A percentile compares a stretch with the other conserved stretches of the same genome.
Conservation (phyloP, 768 basidiomycete genomes). For the Suillus discolor region DNA sequence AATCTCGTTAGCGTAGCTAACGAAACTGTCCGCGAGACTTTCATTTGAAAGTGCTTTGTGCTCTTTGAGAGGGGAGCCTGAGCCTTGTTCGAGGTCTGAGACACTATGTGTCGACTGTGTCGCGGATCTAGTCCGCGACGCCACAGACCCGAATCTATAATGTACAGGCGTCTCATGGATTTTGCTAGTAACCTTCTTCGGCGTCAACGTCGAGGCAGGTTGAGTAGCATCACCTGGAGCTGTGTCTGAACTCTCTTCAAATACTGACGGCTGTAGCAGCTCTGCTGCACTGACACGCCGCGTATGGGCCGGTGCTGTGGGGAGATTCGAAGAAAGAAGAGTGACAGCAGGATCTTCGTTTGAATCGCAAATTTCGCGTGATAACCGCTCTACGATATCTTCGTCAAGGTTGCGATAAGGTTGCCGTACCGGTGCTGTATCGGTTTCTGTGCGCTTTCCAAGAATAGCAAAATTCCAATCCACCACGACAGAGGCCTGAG, state of each 20-base stretch:
- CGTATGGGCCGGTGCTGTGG: slow-evolving; percentile 11
- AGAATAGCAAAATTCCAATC: slow-evolving; percentile 52
- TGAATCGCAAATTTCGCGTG: slow-evolving; percentile 23
- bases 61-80: slow-evolving; percentile 5
- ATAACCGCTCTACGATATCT: slow-evolving; percentile 21
- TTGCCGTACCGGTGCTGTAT: slow-evolving; percentile 24
- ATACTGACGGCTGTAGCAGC: slow-evolving; percentile 23
- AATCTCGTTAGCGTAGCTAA: background rate
- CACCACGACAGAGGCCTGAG: slow-evolving; percentile 54
- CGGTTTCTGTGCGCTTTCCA: slow-evolving; percentile 26
- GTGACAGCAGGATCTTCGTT: slow-evolving; percentile 19
- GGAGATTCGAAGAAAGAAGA: slow-evolving; percentile 3
- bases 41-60: slow-evolving; percentile 5
- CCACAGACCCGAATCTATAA: slow-evolving; percentile 22
- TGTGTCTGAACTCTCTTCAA: slow-evolving; percentile 4
- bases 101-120: slow-evolving; percentile 15
- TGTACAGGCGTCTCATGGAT: slow-evolving; percentile 23
- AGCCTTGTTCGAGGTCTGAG: slow-evolving; percentile 9
- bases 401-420: slow-evolving; percentile 28
- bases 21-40: background rate
- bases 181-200: slow-evolving; percentile 14
- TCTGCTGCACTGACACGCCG: slow-evolving; percentile 26
- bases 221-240: background rate
- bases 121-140: slow-evolving; percentile 18
- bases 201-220: background rate